Evolutionary conservation across 805 yeast genomes (phyloP).

Genomic region (Metschnikowia gelsemii): DNA sequence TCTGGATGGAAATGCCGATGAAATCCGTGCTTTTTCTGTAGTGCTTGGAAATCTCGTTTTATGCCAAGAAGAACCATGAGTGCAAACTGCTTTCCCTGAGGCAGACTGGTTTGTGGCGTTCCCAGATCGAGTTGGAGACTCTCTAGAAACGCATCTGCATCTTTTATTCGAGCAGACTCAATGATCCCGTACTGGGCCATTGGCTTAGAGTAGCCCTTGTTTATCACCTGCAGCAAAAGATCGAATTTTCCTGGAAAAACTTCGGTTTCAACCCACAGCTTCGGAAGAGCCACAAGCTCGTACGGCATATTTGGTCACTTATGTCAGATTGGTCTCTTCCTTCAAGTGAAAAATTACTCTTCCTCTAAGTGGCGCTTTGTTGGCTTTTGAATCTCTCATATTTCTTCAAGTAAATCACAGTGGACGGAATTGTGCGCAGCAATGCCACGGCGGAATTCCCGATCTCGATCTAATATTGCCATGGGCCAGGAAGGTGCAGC

Average conservation of each 20-base stretch:
- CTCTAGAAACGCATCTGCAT: conserved; percentile 18
- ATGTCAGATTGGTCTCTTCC: no score
- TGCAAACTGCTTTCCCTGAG: conserved; percentile 15
- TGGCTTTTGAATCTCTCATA: no score
- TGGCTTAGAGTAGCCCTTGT: conserved; percentile 51
- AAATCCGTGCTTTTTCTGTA: conserved; percentile 24
- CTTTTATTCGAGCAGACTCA: conserved; percentile 41
- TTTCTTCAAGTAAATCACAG: no score
- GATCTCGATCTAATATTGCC: no score
- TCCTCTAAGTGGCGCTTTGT: no score
- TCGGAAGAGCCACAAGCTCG: conserved; percentile 25
- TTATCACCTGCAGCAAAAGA: conserved; percentile 35
- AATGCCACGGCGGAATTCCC: no score
- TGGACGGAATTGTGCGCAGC: no score
- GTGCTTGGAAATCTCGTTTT: conserved; percentile 21
- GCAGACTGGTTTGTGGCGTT: neutral
- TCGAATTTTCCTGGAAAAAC: conserved; percentile 11
- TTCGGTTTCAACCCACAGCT: conserved; percentile 23
- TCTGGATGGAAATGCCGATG: conserved; percentile 26
- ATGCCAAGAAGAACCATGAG: conserved; percentile 32
- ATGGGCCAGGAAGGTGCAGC: no score
- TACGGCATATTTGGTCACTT: conserved; percentile 13
- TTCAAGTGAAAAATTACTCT: neutral
- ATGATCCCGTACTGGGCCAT: conserved; percentile 45
- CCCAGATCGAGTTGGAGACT: conserved; percentile 28